These are phyloP conservation scores for Mycotypha africana DNA, from an alignment of 371 early-diverging fungal species.

Conservation along the genomic window DNA sequence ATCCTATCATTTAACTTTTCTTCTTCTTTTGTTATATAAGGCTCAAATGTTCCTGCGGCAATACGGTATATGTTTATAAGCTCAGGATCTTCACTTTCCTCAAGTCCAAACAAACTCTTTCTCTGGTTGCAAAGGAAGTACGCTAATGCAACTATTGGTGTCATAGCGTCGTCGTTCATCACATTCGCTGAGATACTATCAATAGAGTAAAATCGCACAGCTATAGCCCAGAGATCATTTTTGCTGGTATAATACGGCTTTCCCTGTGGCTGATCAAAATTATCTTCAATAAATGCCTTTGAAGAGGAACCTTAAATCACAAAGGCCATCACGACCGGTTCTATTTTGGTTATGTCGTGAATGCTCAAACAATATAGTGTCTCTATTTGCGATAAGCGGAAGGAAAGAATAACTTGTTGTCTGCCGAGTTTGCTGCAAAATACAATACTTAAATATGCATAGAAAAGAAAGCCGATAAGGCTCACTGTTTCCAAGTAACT, in stretches of 20 bases:
- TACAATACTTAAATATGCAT: too few relatives aligned
- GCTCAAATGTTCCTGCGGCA: conserved; percentile 9
- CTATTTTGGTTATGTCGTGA: conserved; percentile 3
- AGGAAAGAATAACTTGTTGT: too few relatives aligned
- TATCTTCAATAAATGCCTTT: conserved; percentile 8
- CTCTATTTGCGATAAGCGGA: too few relatives aligned
- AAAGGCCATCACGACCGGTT: conserved; percentile 9
- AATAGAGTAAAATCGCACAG: conserved; percentile 10
- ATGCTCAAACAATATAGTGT: conserved; percentile 4
- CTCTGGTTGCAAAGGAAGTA: conserved; percentile 13
- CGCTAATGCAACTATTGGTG: conserved; percentile 9
- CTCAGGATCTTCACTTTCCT: conserved; percentile 14
- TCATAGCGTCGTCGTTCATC: conserved; percentile 3
- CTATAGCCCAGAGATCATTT: conserved; percentile 11
- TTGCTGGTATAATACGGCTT: conserved; percentile 10
- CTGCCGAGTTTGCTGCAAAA: too few relatives aligned
- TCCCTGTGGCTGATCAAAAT: conserved; percentile 3
- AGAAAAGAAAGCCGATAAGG: too few relatives aligned
- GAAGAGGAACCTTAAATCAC: conserved; percentile 10
- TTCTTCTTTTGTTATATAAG: conserved; percentile 13
- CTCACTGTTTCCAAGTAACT: too few relatives aligned
- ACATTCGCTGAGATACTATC: conserved; percentile 7
- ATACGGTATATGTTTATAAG: conserved; percentile 10
- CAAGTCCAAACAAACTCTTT: conserved; percentile 16
- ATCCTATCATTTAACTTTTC: conserved; percentile 9